phyloP scores from a whole-genome alignment of 2,329 filamentous ascomycete species.

The Pseudocercospora crystallina region DNA sequence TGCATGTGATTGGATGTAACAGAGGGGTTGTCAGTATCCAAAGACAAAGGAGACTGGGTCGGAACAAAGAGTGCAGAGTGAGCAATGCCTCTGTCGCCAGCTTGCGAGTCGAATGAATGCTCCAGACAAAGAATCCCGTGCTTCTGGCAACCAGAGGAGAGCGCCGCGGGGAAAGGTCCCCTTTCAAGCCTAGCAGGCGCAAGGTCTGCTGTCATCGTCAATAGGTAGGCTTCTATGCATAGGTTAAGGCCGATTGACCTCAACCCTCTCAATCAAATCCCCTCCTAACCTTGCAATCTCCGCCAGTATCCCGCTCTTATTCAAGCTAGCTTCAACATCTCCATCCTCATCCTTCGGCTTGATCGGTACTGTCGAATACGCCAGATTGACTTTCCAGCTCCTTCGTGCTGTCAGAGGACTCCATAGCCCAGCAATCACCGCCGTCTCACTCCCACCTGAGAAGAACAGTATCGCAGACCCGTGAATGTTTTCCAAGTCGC shows the following conservation, averaged over 20 bases:
- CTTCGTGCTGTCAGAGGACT: conserved; percentile 57
- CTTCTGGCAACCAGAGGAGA: too few relatives aligned
- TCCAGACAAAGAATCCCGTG: too few relatives aligned
- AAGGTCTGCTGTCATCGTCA: too few relatives aligned
- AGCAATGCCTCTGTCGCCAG: too few relatives aligned
- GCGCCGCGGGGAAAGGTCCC: too few relatives aligned
- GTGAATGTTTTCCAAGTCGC: conserved; percentile 68
- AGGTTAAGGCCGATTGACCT: conserved; percentile 39
- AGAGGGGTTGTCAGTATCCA: too few relatives aligned
- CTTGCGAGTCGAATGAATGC: too few relatives aligned
- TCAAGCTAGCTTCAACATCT: conserved; percentile 55
- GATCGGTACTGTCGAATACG: conserved; percentile 64
- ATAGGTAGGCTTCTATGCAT: too few relatives aligned
- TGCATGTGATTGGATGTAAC: too few relatives aligned
- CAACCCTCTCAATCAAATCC: conserved; percentile 65
- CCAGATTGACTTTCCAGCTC: conserved; percentile 68
- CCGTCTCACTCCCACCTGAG: conserved; percentile 60
- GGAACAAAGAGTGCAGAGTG: too few relatives aligned
- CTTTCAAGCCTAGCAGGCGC: too few relatives aligned
- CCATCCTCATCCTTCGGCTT: conserved; percentile 36
- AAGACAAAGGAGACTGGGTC: too few relatives aligned
- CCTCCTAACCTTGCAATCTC: conserved; percentile 68
- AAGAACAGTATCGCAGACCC: conserved; percentile 76
- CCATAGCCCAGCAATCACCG: conserved; percentile 65
- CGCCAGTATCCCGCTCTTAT: conserved; percentile 65